phyloP scores from a whole-genome alignment of 139 green algal species.

The Chlorella sp. region DNA sequence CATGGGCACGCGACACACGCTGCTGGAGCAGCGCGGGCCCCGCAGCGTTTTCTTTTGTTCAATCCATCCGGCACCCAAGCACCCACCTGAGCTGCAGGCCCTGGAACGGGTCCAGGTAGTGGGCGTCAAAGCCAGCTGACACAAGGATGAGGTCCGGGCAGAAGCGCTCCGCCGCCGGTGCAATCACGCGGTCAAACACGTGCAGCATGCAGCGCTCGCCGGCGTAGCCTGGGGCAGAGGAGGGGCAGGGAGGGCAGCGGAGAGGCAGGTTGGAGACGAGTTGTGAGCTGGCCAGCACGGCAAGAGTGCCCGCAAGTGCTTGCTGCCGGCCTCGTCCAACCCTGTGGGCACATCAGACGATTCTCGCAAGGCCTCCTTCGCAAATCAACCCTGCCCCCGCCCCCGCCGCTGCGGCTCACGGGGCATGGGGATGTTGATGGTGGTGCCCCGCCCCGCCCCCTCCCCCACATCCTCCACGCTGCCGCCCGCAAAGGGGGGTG shows the following conservation, averaged over 20 bases:
- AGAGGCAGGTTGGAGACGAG: background rate
- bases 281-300: too few species aligned
- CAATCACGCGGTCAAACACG: constrained; percentile 75
- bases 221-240: constrained; percentile 12
- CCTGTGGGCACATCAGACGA: too few species aligned
- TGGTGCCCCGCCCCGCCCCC: constrained; percentile 72
- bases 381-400: background rate
- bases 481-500: constrained; percentile 12
- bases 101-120: constrained; percentile 87
- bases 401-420: constrained; percentile 21
- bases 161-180: constrained; percentile 77
- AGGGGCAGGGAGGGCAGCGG: background rate
- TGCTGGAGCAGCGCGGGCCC: too few species aligned
- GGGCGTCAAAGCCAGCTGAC: constrained; percentile 87
- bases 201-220: constrained; percentile 13
- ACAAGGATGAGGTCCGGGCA: constrained; percentile 86
- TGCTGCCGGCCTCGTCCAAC: too few species aligned
- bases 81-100: constrained; percentile 24
- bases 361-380: background rate
- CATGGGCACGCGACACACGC: too few species aligned
- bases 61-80: too few species aligned
- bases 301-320: background rate
- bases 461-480: constrained; percentile 75
- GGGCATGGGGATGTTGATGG: constrained; percentile 88
- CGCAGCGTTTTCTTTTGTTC: too few species aligned